Conservation (phyloP, 2,329 filamentous ascomycete species). For the Ustulina deusta region DNA sequence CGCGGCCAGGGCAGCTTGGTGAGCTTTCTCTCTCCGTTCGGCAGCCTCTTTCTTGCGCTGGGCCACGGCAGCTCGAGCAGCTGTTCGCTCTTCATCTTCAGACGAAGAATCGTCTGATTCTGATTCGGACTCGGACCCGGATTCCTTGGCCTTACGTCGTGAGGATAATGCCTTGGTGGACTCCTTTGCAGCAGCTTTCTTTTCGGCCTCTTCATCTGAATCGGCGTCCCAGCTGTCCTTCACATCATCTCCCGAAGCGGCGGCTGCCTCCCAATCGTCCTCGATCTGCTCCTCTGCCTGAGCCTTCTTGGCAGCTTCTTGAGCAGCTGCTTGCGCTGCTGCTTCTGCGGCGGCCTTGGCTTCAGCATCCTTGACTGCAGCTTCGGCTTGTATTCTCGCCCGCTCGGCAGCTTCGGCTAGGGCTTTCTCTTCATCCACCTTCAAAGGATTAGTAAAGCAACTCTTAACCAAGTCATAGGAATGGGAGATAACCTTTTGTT, state of each 20-base stretch:
- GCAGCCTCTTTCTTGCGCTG: slow-evolving; percentile 89
- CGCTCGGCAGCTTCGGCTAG: slow-evolving; percentile 83
- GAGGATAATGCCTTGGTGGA: slow-evolving; percentile 48
- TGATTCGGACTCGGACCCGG: slow-evolving; percentile 63
- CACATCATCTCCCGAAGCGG: slow-evolving; percentile 79
- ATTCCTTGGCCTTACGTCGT: slow-evolving; percentile 50
- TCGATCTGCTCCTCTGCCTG: slow-evolving; percentile 71
- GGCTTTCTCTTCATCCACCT: slow-evolving; percentile 81
- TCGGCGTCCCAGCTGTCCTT: slow-evolving; percentile 98
- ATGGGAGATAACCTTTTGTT: slow-evolving; percentile 61
- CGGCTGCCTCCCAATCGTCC: slow-evolving; percentile 90
- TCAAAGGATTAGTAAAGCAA: slow-evolving; percentile 36
- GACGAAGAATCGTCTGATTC: slow-evolving; percentile 68
- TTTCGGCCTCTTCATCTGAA: slow-evolving; percentile 76
- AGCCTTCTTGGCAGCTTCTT: slow-evolving; percentile 66
- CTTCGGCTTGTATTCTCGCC: slow-evolving; percentile 75
- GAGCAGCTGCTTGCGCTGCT: slow-evolving; percentile 67
- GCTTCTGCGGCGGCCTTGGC: slow-evolving; percentile 69
- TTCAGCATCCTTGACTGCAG: slow-evolving; percentile 70
- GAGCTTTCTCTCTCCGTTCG: slow-evolving; percentile 87
- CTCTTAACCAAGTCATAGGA: background rate
- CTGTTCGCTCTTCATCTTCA: slow-evolving; percentile 80
- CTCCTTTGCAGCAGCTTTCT: slow-evolving; percentile 47
- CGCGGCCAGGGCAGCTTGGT: slow-evolving; percentile 90
- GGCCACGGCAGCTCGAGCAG: slow-evolving; percentile 76